Conservation (phyloP, 352 stramenopile species). For the Phytophthora podocarpi region DNA sequence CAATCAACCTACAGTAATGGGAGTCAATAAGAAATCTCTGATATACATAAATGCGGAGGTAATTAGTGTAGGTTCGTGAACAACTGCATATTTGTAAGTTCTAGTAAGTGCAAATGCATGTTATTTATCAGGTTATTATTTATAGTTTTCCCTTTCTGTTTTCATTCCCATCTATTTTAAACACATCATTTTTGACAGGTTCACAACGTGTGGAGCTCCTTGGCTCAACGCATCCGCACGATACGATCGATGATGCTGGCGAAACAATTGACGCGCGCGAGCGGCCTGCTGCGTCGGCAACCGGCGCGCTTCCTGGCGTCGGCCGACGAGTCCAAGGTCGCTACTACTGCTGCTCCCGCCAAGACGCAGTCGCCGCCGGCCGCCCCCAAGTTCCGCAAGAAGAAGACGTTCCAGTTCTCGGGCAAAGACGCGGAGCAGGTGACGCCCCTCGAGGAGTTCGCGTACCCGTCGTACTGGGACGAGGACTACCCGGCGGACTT, state of each 20-base stretch:
- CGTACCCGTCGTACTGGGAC: slow-evolving; percentile 76
- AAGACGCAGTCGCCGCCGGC: slow-evolving; percentile 7
- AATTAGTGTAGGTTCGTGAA: too few species aligned
- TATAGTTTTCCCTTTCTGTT: too few species aligned
- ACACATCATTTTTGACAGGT: slow-evolving; percentile 13
- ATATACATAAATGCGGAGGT: too few species aligned
- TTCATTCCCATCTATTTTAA: too few species aligned
- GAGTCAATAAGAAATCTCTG: too few species aligned
- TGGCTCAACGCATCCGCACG: slow-evolving; percentile 14
- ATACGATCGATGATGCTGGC: slow-evolving; percentile 32
- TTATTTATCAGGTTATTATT: too few species aligned
- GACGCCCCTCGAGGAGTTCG: slow-evolving; percentile 66
- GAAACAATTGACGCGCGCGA: slow-evolving; percentile 37
- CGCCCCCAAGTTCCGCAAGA: slow-evolving; percentile 46
- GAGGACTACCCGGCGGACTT: slow-evolving; percentile 76
- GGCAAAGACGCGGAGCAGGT: slow-evolving; percentile 43
- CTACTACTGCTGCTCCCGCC: background rate
- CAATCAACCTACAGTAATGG: too few species aligned
- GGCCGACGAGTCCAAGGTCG: slow-evolving; percentile 2
- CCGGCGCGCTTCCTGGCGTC: slow-evolving; percentile 39
- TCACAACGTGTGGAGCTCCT: slow-evolving; percentile 29
- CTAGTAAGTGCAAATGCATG: too few species aligned
- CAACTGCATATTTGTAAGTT: too few species aligned
- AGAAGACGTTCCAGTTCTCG: slow-evolving; percentile 75
- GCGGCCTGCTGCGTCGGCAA: slow-evolving; percentile 22